Conservation (phyloP, 768 basidiomycete genomes). For the Leucocoprinus birnbaumii region DNA sequence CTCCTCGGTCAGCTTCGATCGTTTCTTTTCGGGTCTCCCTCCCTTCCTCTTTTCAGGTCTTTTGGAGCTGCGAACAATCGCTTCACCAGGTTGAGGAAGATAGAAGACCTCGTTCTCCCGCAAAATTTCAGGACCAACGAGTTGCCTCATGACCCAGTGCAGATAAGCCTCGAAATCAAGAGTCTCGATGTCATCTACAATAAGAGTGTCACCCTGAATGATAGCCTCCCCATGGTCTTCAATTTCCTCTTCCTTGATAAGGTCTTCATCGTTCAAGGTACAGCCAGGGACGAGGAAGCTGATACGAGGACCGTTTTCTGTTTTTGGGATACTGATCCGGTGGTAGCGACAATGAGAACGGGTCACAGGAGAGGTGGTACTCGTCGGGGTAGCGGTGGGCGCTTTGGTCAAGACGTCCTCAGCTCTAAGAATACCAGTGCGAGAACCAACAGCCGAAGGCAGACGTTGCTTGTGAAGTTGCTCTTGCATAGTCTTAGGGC, state of each 20-base stretch:
- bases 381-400: slow-evolving; percentile 18
- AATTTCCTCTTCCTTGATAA: slow-evolving; percentile 61
- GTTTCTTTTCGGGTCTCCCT: not conserved
- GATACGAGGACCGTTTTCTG: slow-evolving; percentile 50
- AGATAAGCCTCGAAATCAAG: slow-evolving; percentile 51
- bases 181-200: slow-evolving; percentile 47
- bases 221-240: slow-evolving; percentile 58
- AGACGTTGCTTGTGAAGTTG: slow-evolving; percentile 4
- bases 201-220: slow-evolving; percentile 42
- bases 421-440: not conserved
- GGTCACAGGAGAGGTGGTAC: slow-evolving; percentile 49
- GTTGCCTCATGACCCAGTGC: slow-evolving; percentile 51
- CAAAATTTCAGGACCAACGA: slow-evolving; percentile 64
- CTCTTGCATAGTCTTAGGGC: slow-evolving; percentile 7
- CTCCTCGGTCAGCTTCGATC: not conserved
- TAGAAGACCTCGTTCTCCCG: slow-evolving; percentile 68
- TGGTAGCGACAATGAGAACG: slow-evolving; percentile 72
- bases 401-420: slow-evolving; percentile 14
- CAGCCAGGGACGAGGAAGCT: slow-evolving; percentile 70
- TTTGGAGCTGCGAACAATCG: slow-evolving; percentile 22
- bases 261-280: slow-evolving; percentile 50
- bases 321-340: slow-evolving; percentile 58
- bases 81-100: slow-evolving; percentile 49
- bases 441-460: not conserved
- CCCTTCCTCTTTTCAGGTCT: not conserved